Evolutionary conservation across 2,329 filamentous ascomycete genomes (phyloP).

Genomic region (Leptodontidium sp.): DNA sequence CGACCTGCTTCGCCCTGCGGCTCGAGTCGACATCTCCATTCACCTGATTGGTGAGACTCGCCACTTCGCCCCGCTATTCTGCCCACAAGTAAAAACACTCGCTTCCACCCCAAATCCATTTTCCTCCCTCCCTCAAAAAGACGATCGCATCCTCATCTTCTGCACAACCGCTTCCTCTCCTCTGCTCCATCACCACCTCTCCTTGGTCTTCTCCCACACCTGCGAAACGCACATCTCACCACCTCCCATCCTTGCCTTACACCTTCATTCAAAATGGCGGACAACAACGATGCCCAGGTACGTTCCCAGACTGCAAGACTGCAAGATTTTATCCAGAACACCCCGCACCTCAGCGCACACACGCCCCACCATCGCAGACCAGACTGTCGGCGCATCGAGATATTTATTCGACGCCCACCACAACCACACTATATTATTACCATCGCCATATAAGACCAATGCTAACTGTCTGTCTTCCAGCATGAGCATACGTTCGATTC

Average conservation of each 20-base stretch:
- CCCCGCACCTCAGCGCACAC: slow-evolving; percentile 19
- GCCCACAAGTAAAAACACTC: background rate
- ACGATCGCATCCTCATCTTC: background rate
- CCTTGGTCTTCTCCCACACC: slow-evolving; percentile 35
- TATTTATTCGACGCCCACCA: background rate
- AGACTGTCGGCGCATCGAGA: slow-evolving; percentile 13
- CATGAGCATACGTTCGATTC: slow-evolving; percentile 78
- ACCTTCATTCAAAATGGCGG: slow-evolving; percentile 65
- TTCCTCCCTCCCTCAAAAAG: slow-evolving; percentile 17
- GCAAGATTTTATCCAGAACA: slow-evolving; percentile 24
- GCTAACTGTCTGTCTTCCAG: slow-evolving; percentile 36
- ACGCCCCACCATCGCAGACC: slow-evolving; percentile 20
- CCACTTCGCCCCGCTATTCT: slow-evolving; percentile 1
- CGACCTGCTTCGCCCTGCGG: background rate
- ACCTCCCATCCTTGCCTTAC: slow-evolving; percentile 26
- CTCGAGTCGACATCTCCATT: background rate
- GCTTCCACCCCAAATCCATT: slow-evolving; percentile 8
- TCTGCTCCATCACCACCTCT: slow-evolving; percentile 26
- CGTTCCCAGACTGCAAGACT: background rate
- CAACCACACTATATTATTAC: background rate
- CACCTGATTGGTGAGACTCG: background rate
- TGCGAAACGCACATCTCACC: slow-evolving; percentile 24
- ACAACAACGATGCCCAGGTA: slow-evolving; percentile 56
- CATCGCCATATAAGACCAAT: background rate
- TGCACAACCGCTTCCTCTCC: background rate